These are phyloP conservation scores for Eucalyptus sp. DNA, from an alignment of 345 rosid genomes.

Conservation along the genomic window DNA sequence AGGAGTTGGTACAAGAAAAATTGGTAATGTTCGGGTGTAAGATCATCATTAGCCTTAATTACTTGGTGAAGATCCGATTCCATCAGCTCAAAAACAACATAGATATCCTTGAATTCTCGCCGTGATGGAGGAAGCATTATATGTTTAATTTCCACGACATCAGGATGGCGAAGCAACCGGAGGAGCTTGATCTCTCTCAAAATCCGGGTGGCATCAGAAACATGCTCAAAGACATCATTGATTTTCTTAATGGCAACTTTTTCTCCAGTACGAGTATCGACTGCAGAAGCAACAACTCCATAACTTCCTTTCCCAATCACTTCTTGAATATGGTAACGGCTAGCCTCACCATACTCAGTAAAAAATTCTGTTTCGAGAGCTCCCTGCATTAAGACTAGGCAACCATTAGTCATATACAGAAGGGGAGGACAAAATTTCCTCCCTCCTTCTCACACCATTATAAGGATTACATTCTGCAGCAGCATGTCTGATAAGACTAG, in stretches of 20 bases:
- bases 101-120: slow-evolving; percentile 84
- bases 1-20: slow-evolving; percentile 98
- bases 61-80: slow-evolving; percentile 99
- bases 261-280: slow-evolving; percentile 76
- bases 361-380: slow-evolving; percentile 64
- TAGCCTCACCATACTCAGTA: slow-evolving; percentile 97
- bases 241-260: slow-evolving; percentile 94
- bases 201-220: slow-evolving; percentile 96
- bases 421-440: not conserved
- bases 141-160: slow-evolving; percentile 87
- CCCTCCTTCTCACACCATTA: not conserved
- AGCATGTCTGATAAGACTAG: not conserved
- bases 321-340: slow-evolving; percentile 81
- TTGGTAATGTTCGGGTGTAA: slow-evolving; percentile 93
- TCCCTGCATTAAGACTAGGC: slow-evolving; percentile 19
- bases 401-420: not conserved
- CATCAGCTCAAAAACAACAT: slow-evolving; percentile 95
- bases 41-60: slow-evolving; percentile 91
- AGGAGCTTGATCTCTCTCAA: slow-evolving; percentile 93
- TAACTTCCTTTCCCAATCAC: slow-evolving; percentile 97
- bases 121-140: slow-evolving; percentile 99
- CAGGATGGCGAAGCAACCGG: slow-evolving; percentile 89
- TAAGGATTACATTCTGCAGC: not conserved
- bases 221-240: slow-evolving; percentile 93
- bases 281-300: slow-evolving; percentile 92